These are phyloP conservation scores for Ophiostoma novo-ulmi DNA, from an alignment of 2,329 filamentous ascomycete species.

Conservation along the genomic window DNA sequence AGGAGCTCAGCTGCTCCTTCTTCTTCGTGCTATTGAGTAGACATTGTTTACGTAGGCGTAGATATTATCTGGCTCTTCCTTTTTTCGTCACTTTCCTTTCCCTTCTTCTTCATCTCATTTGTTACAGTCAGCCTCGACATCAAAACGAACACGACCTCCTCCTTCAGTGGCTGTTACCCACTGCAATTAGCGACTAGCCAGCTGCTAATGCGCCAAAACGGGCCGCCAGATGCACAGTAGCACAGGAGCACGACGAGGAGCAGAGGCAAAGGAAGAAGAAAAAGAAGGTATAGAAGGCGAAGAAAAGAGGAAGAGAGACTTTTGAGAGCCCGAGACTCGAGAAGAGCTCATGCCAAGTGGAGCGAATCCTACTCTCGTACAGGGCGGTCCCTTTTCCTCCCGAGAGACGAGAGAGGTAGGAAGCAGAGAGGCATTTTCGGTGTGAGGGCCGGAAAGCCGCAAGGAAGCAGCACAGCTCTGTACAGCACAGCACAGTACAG, in stretches of 20 bases:
- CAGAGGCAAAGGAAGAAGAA: not conserved
- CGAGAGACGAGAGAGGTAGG: not conserved
- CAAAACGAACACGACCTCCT: not conserved
- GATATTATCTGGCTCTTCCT: not conserved
- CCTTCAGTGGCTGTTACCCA: not conserved
- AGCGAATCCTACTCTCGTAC: slow-evolving; percentile 12
- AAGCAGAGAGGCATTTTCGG: slow-evolving; percentile 10
- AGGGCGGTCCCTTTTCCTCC: not conserved
- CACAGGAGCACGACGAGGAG: not conserved
- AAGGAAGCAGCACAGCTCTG: not conserved
- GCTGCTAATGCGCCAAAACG: slow-evolving; percentile 11
- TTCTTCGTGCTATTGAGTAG: not conserved
- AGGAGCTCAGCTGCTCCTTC: not conserved
- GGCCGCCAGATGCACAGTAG: not conserved
- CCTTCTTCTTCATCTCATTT: not conserved
- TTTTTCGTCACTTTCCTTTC: not conserved
- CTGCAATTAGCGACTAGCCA: slow-evolving; percentile 13
- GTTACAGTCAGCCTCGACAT: not conserved
- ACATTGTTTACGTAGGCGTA: not conserved
- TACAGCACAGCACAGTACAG: not conserved
- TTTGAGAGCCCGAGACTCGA: not conserved
- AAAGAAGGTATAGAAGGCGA: not conserved
- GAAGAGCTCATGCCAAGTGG: slow-evolving; percentile 15
- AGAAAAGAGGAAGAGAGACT: not conserved
- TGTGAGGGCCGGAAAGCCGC: not conserved